Evolutionary conservation across 176 grass and related monocot genomes (phyloP), one percentile per base, ranked within the genome.

Genomic region (Leersia perrieri): DNA sequence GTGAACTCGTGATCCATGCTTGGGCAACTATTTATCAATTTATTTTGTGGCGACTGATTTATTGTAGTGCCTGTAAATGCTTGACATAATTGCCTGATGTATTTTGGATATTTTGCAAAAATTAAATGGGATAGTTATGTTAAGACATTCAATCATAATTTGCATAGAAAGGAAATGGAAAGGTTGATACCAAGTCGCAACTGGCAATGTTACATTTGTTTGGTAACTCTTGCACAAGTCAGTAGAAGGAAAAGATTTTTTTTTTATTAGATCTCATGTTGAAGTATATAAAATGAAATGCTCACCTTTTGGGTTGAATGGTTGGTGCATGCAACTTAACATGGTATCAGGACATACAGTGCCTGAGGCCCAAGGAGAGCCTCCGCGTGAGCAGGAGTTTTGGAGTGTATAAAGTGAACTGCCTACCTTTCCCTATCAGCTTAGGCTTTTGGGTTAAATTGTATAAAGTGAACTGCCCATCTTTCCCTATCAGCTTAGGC

Each of bases 51-150:
- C 57, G 33, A 25, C 26, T 28, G 38, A 10, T 77, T 78, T 18
- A 51, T 78, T 10, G 39, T 34, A 5, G 39, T 79, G 29, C 72
- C 13, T 75, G 60, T 23, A 62, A 49, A 74, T 26, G 9, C 18
- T 72, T 30, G 40, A 30, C 16, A 28, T 57, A 58, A 28, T 68
- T 81, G 63, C 25, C 16, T 4, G 11, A 38, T 61, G 20, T 69
- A 81, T 45, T 34, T 1, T 81, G 2, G 60, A 75, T 61, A 29
- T 69, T 29, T 87, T 6, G 63, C 33, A 87, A 63, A 63, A 72
- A 15, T 87, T 30, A 75, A 60, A 69, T 51, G 44, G 23, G 18
- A 10, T 41, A 20, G 27, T 78, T 66, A 78, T 12, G 20, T 69
- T 69, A 10, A 60, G 61, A 30, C 49, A 38, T 35, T 12, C 40